These are phyloP conservation scores for Phlyctochytrium arcticum DNA, from an alignment of 192 early-diverging fungal species.

Conservation along the genomic window DNA sequence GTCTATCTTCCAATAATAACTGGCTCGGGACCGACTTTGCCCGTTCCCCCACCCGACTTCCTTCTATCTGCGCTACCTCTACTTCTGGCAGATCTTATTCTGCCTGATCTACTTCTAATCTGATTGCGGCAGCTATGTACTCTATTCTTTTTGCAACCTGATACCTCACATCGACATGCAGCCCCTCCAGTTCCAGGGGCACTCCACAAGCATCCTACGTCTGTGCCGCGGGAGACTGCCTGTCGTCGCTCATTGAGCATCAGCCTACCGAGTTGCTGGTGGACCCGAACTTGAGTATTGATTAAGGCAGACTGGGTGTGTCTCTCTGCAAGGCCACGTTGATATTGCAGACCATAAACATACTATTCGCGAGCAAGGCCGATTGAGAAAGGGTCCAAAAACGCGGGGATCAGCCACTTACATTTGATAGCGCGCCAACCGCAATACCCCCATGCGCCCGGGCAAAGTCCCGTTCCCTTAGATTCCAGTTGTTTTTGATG, in stretches of 20 bases:
- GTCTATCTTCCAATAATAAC: too few species aligned
- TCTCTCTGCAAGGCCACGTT: too few species aligned
- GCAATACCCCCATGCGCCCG: not conserved
- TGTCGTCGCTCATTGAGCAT: not conserved
- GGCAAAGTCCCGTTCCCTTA: not conserved
- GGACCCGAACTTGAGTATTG: not conserved
- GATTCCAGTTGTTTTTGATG: not conserved
- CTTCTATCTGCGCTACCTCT: too few species aligned
- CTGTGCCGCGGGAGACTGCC: not conserved
- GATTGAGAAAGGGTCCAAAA: not conserved
- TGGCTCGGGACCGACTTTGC: too few species aligned
- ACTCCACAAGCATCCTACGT: not conserved
- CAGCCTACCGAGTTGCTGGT: not conserved
- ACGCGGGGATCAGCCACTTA: not conserved
- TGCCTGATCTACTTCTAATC: too few species aligned
- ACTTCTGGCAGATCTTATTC: too few species aligned
- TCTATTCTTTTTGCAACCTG: not conserved
- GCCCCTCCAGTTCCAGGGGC: not conserved
- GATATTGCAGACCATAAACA: not conserved
- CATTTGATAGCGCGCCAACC: not conserved
- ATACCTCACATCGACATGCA: constrained; percentile 1
- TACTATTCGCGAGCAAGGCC: not conserved
- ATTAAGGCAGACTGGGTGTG: not conserved
- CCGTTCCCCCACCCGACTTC: too few species aligned
- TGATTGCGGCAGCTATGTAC: not conserved